Conservation (phyloP, 2,329 filamentous ascomycete species). For the Venturia aucupariae region DNA sequence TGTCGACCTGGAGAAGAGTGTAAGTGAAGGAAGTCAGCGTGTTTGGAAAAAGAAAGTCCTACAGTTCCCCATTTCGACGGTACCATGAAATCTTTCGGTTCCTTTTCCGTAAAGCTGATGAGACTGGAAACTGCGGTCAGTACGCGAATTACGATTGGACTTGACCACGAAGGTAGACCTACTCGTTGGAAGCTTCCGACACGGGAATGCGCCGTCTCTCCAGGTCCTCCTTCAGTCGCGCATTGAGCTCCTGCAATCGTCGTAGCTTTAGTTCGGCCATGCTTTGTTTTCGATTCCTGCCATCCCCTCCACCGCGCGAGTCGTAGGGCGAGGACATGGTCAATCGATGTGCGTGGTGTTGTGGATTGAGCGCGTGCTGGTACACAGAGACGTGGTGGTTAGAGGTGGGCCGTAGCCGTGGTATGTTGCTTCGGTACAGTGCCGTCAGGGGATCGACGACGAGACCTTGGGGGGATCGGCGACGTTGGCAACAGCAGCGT, state of each 20-base stretch:
- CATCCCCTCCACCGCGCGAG: conserved; percentile 54
- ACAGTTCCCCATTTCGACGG: conserved; percentile 88
- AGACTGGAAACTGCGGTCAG: conserved; percentile 50
- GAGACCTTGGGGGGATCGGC: neutral
- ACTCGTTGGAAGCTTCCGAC: conserved; percentile 69
- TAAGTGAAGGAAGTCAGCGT: neutral
- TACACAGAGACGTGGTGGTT: neutral
- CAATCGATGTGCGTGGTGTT: conserved; percentile 17
- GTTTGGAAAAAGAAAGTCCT: conserved; percentile 24
- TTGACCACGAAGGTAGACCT: conserved; percentile 20
- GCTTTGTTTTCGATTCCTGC: conserved; percentile 92
- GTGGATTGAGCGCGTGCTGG: neutral
- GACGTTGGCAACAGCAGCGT: neutral
- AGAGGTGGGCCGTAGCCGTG: neutral
- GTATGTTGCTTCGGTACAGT: neutral
- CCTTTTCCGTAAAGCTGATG: conserved; percentile 92
- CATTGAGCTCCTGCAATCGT: conserved; percentile 92
- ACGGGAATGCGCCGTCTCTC: conserved; percentile 93
- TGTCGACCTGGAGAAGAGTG: conserved; percentile 56
- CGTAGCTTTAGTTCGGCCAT: conserved; percentile 98
- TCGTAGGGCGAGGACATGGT: conserved; percentile 56
- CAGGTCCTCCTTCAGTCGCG: conserved; percentile 87
- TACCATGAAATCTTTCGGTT: conserved; percentile 97
- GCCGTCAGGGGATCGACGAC: neutral
- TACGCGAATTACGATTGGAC: neutral